These are phyloP conservation scores for Oropetium thomaeum DNA, from an alignment of 176 grass and related monocot species.

Conservation along the genomic window DNA sequence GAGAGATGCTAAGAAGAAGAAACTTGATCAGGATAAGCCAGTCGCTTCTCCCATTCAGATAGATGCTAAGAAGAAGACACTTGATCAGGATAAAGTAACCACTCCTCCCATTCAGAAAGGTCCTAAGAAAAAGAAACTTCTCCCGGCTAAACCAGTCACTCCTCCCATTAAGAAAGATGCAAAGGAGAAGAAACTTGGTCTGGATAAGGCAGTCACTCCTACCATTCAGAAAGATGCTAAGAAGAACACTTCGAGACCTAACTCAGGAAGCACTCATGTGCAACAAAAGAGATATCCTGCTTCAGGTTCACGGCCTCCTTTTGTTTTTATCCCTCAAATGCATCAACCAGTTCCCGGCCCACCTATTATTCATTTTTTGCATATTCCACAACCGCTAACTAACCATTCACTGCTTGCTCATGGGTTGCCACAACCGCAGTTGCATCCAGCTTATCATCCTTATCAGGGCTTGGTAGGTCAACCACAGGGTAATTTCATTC, in stretches of 20 bases:
- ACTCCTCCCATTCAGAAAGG: background rate
- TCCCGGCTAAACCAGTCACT: conserved; percentile 1
- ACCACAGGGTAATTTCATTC: conserved; percentile 22
- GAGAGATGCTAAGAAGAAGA: conserved; percentile 27
- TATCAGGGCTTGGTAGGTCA: conserved; percentile 6
- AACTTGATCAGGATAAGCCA: conserved; percentile 6
- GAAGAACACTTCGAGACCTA: background rate
- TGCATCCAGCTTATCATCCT: conserved; percentile 29
- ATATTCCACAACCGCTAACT: background rate
- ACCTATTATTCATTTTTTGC: conserved; percentile 1
- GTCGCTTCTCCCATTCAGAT: background rate
- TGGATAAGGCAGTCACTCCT: background rate
- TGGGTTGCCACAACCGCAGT: conserved; percentile 6
- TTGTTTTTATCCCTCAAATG: conserved; percentile 15
- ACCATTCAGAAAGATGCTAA: background rate
- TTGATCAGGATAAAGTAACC: conserved; percentile 8
- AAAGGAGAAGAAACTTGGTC: background rate
- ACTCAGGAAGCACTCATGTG: background rate
- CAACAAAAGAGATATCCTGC: conserved; percentile 30
- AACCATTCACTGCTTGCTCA: background rate
- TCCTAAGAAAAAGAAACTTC: conserved; percentile 24
- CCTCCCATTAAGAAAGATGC: background rate
- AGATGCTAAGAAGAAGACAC: conserved; percentile 22
- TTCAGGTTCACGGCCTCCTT: background rate
- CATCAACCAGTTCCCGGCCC: background rate